Percentiles rank a stretch among this genome's conserved stretches.
Evolutionary conservation across 2,329 filamentous ascomycete species (phyloP).

Genomic region (Aspergillus sp.): DNA sequence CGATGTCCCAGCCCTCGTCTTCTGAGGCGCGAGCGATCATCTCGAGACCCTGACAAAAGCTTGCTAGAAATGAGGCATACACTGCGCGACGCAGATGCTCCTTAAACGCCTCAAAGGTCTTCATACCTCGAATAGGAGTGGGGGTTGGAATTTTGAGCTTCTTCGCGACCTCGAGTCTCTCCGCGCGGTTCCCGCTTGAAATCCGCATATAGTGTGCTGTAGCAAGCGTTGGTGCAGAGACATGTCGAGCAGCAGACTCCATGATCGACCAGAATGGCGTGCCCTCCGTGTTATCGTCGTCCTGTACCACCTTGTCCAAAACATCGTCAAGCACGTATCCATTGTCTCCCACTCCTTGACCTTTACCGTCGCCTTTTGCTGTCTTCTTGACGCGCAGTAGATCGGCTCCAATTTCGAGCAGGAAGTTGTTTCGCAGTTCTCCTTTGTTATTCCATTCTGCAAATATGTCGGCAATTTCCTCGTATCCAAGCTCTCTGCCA

Average conservation of each 20-base stretch:
- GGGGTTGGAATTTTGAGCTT: constrained; percentile 47
- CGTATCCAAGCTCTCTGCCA: constrained; percentile 58
- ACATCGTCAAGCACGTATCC: constrained; percentile 60
- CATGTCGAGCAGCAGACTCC: constrained; percentile 61
- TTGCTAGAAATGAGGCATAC: constrained; percentile 61
- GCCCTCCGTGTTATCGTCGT: constrained; percentile 65
- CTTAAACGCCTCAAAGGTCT: constrained; percentile 49
- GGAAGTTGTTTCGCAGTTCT: constrained; percentile 60
- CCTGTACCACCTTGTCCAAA: constrained; percentile 70
- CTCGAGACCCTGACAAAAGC: constrained; percentile 66
- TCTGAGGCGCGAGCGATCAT: constrained; percentile 60
- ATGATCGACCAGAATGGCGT: constrained; percentile 66
- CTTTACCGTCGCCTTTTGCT: constrained; percentile 31
- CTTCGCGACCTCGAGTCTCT: constrained; percentile 54
- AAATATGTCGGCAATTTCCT: constrained; percentile 62
- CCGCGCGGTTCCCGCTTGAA: constrained; percentile 60
- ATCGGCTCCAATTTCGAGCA: constrained; percentile 62
- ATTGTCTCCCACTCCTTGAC: constrained; percentile 33
- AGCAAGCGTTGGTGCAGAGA: constrained; percentile 64
- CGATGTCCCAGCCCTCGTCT: constrained; percentile 57
- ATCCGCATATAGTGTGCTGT: constrained; percentile 63
- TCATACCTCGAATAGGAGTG: constrained; percentile 27
- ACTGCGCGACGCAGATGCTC: constrained; percentile 61
- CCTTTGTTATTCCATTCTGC: constrained; percentile 60
- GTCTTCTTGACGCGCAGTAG: constrained; percentile 57